Base-by-base conservation (phyloP, 768 basidiomycete species). In the Leccinum uliginosum region DNA sequence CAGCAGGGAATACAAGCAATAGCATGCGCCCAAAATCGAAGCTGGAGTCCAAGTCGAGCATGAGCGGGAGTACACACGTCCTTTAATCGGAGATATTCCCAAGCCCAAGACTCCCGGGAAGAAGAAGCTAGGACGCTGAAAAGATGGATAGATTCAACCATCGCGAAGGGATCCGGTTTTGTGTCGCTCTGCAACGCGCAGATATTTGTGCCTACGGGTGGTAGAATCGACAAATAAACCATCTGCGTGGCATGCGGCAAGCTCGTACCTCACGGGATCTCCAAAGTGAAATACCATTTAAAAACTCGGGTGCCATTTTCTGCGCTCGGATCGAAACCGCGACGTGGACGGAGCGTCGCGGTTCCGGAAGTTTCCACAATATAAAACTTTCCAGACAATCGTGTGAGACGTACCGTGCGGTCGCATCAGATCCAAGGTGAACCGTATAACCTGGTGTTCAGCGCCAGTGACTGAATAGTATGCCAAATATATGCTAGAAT, bases 251-350 rank as follows among this genome's bases (percentile, higher is more conserved):
- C 44, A 56, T 51, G 57, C 24, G 57, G 15, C 49, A 34, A n/a
- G 40, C 19, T 43, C 40, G 40, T 43, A 43, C 40, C 40, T 19
- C 19, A 43, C 11, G 40, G 40, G 40, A 19, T 47, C 46, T 48
- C 61, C 26, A n/a, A 47, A 47, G 19, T 2, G n/a, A 57, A 19
- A 23, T 32, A 43, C 43, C n/a, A 23, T 7, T 9, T 44, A 30
- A 32, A 45, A 23, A 34, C 21, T 53, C 24, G 11, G 34, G 38
- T 30, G 32, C 55, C 19, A 55, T 58, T 51, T 45, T 60, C 57
- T 55, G 60, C 51, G 53, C 62, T 58, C 43, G 57, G 53, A 61
- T 43, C 52, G 49, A 61, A 44, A 57, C 50, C 56, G 58, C 55
- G 57, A 62, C 44, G 55, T 56, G 48, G 55, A 55, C 54, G 40